Evolutionary conservation across 2,329 filamentous ascomycete species (phyloP).

Genomic region (Alternaria panax): DNA sequence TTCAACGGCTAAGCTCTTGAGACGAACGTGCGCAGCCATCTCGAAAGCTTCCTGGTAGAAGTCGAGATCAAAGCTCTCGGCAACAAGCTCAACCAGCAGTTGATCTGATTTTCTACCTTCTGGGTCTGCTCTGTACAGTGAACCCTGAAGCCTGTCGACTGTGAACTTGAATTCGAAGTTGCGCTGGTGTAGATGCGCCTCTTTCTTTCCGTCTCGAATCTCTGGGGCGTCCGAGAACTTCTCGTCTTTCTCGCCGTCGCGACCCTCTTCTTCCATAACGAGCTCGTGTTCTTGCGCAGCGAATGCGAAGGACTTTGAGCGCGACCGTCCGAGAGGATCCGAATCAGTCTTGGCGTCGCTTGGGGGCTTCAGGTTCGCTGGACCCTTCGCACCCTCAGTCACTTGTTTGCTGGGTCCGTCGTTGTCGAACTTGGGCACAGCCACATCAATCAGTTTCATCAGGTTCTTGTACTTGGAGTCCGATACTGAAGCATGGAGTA

Average conservation of each 20-base stretch:
- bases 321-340: slow-evolving; percentile 58
- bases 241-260: slow-evolving; percentile 69
- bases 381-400: slow-evolving; percentile 43
- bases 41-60: slow-evolving; percentile 90
- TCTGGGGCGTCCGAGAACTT: slow-evolving; percentile 73
- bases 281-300: slow-evolving; percentile 76
- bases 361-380: slow-evolving; percentile 49
- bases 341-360: slow-evolving; percentile 37
- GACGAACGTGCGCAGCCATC: slow-evolving; percentile 88
- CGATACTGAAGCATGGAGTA: slow-evolving; percentile 89
- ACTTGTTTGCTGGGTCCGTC: slow-evolving; percentile 51
- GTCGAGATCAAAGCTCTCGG: slow-evolving; percentile 84
- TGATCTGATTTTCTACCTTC: slow-evolving; percentile 78
- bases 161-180: slow-evolving; percentile 98
- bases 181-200: slow-evolving; percentile 77
- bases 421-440: slow-evolving; percentile 81
- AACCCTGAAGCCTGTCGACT: slow-evolving; percentile 92
- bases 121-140: slow-evolving; percentile 85
- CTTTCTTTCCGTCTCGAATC: slow-evolving; percentile 56
- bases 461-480: slow-evolving; percentile 96
- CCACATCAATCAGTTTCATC: slow-evolving; percentile 95
- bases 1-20: slow-evolving; percentile 87
- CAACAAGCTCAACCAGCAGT: slow-evolving; percentile 87
- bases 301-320: slow-evolving; percentile 78
- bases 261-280: slow-evolving; percentile 75